phyloP scores from a whole-genome alignment of 2,329 filamentous ascomycete genomes.

The Fusarium sp. region DNA sequence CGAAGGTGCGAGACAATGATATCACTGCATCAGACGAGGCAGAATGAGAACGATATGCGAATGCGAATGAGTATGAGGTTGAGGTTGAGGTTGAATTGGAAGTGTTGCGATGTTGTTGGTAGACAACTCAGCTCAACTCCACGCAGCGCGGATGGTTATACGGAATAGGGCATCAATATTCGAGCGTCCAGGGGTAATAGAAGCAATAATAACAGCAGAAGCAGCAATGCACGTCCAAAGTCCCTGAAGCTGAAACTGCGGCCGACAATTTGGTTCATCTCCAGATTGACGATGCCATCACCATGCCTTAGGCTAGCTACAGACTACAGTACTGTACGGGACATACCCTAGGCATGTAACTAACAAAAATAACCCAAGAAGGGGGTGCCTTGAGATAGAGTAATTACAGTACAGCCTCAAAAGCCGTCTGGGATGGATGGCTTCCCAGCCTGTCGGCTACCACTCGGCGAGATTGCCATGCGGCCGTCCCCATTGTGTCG shows the following conservation, averaged over 20 bases:
- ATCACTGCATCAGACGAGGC: constrained; percentile 9
- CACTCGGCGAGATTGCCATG: constrained; percentile 44
- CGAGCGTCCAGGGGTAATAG: constrained; percentile 11
- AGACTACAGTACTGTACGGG: neutral
- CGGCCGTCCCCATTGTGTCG: constrained; percentile 27
- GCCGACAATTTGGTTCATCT: neutral
- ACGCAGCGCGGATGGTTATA: constrained; percentile 16
- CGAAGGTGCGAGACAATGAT: constrained; percentile 7
- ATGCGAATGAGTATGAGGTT: neutral
- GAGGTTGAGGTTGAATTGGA: neutral
- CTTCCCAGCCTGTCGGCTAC: constrained; percentile 43
- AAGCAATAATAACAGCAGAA: neutral
- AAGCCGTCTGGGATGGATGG: neutral
- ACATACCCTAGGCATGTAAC: neutral
- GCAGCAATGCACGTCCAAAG: constrained; percentile 19
- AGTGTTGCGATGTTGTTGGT: constrained; percentile 19
- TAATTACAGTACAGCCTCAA: constrained; percentile 37
- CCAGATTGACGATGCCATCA: constrained; percentile 4
- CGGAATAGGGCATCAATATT: constrained; percentile 29
- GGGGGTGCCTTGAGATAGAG: constrained; percentile 14
- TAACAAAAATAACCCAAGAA: neutral
- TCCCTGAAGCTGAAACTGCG: constrained; percentile 23
- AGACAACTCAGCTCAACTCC: constrained; percentile 1
- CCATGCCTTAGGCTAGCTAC: neutral
- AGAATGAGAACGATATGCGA: constrained; percentile 10